Percentiles rank a stretch among this genome's conserved stretches.
Evolutionary conservation across 2,329 filamentous ascomycete genomes (phyloP).

Genomic region (Apiospora saccharicola): DNA sequence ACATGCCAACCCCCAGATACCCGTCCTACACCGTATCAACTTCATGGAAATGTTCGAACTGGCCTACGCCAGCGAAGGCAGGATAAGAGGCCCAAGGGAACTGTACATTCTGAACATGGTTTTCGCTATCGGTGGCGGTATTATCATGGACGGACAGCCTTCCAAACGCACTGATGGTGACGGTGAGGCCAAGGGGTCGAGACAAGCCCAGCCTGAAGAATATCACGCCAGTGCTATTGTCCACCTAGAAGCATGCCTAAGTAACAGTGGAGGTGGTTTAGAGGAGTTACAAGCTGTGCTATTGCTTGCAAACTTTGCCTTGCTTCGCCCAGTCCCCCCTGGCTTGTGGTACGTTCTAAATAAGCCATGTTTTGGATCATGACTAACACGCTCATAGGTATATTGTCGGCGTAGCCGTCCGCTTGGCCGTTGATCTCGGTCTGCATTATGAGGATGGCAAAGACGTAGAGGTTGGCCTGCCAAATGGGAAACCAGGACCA

Average conservation of each 20-base stretch:
- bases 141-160: constrained; percentile 75
- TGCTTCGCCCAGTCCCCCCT: constrained; percentile 89
- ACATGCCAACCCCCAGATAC: constrained; percentile 95
- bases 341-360: constrained; percentile 75
- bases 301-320: constrained; percentile 87
- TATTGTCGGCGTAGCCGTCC: constrained; percentile 91
- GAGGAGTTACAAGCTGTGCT: constrained; percentile 95
- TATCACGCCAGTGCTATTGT: constrained; percentile 96
- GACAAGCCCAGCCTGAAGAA: constrained; percentile 83
- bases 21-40: constrained; percentile 86
- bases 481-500: constrained; percentile 44
- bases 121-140: constrained; percentile 93
- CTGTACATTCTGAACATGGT: constrained; percentile 97
- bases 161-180: constrained; percentile 48
- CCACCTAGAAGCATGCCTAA: constrained; percentile 87
- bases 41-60: constrained; percentile 89
- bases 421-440: constrained; percentile 88
- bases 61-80: constrained; percentile 75
- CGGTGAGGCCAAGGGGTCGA: constrained; percentile 30
- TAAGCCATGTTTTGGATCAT: constrained; percentile 26
- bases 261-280: constrained; percentile 84
- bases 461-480: constrained; percentile 65
- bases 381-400: constrained; percentile 59
- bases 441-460: constrained; percentile 91
- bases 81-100: constrained; percentile 76